These are phyloP conservation scores for Fusarium sp. DNA, from an alignment of 2,329 filamentous ascomycete genomes.

Conservation along the genomic window DNA sequence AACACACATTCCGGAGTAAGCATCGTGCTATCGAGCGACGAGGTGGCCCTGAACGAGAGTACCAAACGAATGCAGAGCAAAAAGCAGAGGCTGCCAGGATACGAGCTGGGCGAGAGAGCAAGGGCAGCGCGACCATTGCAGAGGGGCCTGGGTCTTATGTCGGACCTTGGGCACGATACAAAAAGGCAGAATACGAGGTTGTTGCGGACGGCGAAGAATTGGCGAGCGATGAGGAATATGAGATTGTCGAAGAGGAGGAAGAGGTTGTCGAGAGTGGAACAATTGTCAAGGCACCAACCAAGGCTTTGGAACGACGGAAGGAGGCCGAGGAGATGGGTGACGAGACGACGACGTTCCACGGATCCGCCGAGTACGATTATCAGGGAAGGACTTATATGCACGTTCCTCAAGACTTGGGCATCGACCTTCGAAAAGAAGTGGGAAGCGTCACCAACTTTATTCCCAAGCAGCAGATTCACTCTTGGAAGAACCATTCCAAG, in stretches of 20 bases:
- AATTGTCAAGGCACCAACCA: constrained; percentile 64
- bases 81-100: constrained; percentile 78
- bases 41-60: constrained; percentile 66
- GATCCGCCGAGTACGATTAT: constrained; percentile 85
- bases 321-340: constrained; percentile 68
- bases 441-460: constrained; percentile 89
- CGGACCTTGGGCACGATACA: constrained; percentile 93
- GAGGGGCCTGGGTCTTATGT: constrained; percentile 90
- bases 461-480: constrained; percentile 92
- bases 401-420: constrained; percentile 86
- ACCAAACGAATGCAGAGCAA: constrained; percentile 61
- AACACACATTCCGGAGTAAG: constrained; percentile 87
- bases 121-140: constrained; percentile 83
- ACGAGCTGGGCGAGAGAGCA: constrained; percentile 80
- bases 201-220: constrained; percentile 79
- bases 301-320: constrained; percentile 64
- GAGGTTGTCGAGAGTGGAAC: constrained; percentile 72
- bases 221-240: constrained; percentile 80
- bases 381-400: constrained; percentile 98
- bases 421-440: constrained; percentile 83
- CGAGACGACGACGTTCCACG: constrained; percentile 90
- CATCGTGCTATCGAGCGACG: constrained; percentile 83
- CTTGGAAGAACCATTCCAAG: constrained; percentile 85
- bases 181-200: constrained; percentile 75
- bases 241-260: constrained; percentile 77